Conservation (phyloP, 768 basidiomycete genomes). For the Leccinum incarnatum region DNA sequence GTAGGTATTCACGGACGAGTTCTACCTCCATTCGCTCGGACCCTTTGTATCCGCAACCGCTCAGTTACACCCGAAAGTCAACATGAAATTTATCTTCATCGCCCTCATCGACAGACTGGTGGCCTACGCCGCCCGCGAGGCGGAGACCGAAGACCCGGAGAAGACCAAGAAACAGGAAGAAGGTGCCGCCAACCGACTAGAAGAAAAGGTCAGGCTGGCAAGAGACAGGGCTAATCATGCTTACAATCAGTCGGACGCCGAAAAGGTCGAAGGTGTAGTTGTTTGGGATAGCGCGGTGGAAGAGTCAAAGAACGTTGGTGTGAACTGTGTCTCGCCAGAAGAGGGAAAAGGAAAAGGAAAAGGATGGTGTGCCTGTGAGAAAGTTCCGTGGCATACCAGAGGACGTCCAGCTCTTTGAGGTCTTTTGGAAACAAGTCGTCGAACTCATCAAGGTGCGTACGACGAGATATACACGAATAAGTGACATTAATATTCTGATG, state of each 20-base stretch:
- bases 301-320: too few species aligned
- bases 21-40: conserved; percentile 93
- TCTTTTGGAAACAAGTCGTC: too few species aligned
- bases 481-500: too few species aligned
- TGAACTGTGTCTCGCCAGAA: too few species aligned
- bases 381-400: too few species aligned
- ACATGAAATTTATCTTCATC: conserved; percentile 96
- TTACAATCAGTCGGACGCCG: conserved; percentile 35
- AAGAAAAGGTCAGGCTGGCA: conserved; percentile 78
- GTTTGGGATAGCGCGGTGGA: too few species aligned
- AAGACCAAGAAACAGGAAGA: conserved; percentile 93
- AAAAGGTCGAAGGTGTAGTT: conserved; percentile 14
- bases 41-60: conserved; percentile 96
- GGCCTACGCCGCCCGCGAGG: conserved; percentile 66
- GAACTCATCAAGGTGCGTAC: too few species aligned
- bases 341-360: too few species aligned
- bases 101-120: conserved; percentile 92
- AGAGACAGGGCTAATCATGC: conserved; percentile 59
- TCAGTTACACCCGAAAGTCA: conserved; percentile 95
- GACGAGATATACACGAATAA: too few species aligned
- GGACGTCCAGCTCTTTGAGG: too few species aligned
- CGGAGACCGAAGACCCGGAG: conserved; percentile 79
- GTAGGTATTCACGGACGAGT: conserved; percentile 97
- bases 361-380: too few species aligned
- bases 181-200: conserved; percentile 78